These are phyloP conservation scores for Pseudogymnoascus sp. DNA, from an alignment of 2,329 filamentous ascomycete genomes.

Conservation along the genomic window DNA sequence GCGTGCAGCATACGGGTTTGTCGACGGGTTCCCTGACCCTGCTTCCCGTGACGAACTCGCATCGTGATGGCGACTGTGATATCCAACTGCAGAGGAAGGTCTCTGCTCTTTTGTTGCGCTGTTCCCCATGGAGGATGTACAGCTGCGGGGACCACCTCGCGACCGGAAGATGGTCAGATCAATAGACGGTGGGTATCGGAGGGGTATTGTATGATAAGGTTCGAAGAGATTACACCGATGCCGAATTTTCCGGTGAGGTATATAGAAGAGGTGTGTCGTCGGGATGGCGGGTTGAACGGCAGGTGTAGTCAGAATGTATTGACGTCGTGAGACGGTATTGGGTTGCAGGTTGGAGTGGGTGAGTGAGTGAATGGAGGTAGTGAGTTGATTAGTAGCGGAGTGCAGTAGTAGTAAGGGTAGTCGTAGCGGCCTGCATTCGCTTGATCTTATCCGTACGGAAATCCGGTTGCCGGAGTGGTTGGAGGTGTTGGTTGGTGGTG, in stretches of 20 bases:
- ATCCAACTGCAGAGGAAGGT: background rate
- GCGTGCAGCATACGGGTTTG: slow-evolving; percentile 21
- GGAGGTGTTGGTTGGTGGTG: background rate
- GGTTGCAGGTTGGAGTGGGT: background rate
- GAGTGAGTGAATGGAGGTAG: background rate
- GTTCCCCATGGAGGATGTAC: slow-evolving; percentile 12
- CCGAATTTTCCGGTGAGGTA: background rate
- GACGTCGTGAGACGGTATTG: slow-evolving; percentile 7
- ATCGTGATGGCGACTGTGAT: background rate
- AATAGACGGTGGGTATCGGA: background rate
- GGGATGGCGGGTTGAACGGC: background rate
- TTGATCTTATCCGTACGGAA: slow-evolving; percentile 6
- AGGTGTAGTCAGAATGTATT: background rate
- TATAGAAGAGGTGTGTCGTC: background rate
- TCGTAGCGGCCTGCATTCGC: slow-evolving; percentile 3
- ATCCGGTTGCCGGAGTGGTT: background rate
- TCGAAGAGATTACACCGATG: slow-evolving; percentile 2
- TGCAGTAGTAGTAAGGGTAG: background rate
- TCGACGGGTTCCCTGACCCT: slow-evolving; percentile 13
- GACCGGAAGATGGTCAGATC: slow-evolving; percentile 6
- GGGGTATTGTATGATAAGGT: background rate
- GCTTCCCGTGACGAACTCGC: slow-evolving; percentile 20
- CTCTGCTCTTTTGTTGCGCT: slow-evolving; percentile 11
- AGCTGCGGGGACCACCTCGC: slow-evolving; percentile 8
- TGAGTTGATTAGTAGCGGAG: background rate